A percentile compares a stretch with the other conserved stretches of the same genome.
These are phyloP conservation scores for Hygrocybe punicea DNA, from an alignment of 768 basidiomycete species.

Conservation along the genomic window DNA sequence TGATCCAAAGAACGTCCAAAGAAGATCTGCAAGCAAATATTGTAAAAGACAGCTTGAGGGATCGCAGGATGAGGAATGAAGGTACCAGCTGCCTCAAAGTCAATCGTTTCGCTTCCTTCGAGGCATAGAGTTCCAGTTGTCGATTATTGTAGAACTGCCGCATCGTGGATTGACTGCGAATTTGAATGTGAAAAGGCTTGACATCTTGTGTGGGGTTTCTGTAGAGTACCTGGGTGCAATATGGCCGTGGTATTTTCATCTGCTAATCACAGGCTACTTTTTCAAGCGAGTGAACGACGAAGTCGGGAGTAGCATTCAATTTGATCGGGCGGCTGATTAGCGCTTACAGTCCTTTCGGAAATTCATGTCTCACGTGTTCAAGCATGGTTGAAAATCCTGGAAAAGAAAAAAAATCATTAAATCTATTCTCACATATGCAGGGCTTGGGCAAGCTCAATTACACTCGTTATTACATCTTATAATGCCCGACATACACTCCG, in stretches of 20 bases:
- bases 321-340: no score
- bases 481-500: no score
- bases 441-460: no score
- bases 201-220: neutral
- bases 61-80: neutral
- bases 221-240: neutral
- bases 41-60: neutral
- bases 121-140: slow-evolving; percentile 77
- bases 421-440: no score
- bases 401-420: no score
- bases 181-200: neutral
- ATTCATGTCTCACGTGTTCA: no score
- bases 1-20: slow-evolving; percentile 81
- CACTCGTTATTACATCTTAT: no score
- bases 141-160: slow-evolving; percentile 78
- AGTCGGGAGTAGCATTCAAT: no score
- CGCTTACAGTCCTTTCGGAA: no score
- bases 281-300: no score
- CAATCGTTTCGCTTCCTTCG: slow-evolving; percentile 65
- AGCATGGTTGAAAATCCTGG: no score
- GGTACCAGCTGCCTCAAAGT: slow-evolving; percentile 77
- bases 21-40: slow-evolving; percentile 55
- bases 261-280: no score
- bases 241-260: neutral
- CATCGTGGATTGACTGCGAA: slow-evolving; percentile 35